phyloP scores from a whole-genome alignment of 2,329 filamentous ascomycete species.

The Xylaria sp. region DNA sequence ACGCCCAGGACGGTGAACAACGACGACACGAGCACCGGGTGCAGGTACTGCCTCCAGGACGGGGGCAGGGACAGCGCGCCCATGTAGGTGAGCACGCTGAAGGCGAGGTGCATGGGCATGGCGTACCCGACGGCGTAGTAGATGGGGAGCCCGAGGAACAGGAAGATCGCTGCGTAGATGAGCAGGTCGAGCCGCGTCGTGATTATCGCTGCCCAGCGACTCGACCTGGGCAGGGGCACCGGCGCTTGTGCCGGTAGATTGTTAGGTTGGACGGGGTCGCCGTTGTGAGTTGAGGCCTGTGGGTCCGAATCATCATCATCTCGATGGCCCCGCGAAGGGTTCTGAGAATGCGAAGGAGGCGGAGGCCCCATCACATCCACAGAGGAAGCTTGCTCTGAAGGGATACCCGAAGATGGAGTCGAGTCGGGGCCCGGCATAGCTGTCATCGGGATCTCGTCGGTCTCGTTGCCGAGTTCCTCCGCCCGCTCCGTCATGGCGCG shows the following conservation, averaged over 20 bases:
- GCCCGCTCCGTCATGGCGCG: slow-evolving; percentile 53
- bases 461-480: slow-evolving; percentile 51
- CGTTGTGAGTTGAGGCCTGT: background rate
- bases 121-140: slow-evolving; percentile 58
- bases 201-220: slow-evolving; percentile 53
- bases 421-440: slow-evolving; percentile 17
- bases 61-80: slow-evolving; percentile 51
- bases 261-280: slow-evolving; percentile 10
- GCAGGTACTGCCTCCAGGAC: slow-evolving; percentile 54
- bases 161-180: slow-evolving; percentile 49
- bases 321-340: slow-evolving; percentile 6
- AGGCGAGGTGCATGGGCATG: slow-evolving; percentile 49
- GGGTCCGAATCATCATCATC: slow-evolving; percentile 9
- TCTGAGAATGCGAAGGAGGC: slow-evolving; percentile 17
- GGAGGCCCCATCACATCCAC: slow-evolving; percentile 15
- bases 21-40: slow-evolving; percentile 61
- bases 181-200: slow-evolving; percentile 49
- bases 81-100: slow-evolving; percentile 58
- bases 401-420: slow-evolving; percentile 26
- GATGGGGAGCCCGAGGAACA: slow-evolving; percentile 56
- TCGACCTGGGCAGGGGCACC: slow-evolving; percentile 48
- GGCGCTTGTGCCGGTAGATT: slow-evolving; percentile 44
- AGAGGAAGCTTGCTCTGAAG: slow-evolving; percentile 24
- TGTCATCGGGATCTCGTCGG: slow-evolving; percentile 53
- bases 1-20: slow-evolving; percentile 54